Evolutionary conservation across 495 filamentous ascomycete genomes (phyloP).

Genomic region (Trichoderma reesei): DNA sequence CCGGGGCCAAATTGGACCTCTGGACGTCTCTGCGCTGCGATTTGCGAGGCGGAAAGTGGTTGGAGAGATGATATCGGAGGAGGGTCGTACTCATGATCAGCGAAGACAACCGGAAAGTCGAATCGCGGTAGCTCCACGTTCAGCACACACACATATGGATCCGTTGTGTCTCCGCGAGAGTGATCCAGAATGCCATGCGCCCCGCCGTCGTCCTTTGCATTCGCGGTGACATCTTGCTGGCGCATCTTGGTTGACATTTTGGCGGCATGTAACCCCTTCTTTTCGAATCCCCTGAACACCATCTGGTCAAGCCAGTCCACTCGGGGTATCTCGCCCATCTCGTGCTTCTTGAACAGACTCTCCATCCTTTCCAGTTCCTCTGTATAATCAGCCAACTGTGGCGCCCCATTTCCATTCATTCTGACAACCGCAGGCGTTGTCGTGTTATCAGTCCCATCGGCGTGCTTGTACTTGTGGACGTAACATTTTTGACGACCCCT

Average conservation of each 20-base stretch:
- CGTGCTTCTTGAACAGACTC: constrained; percentile 89
- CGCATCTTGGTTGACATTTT: constrained; percentile 26
- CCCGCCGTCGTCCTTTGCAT: constrained; percentile 18
- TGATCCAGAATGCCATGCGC: constrained; percentile 24
- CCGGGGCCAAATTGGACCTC: constrained; percentile 77
- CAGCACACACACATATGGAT: constrained; percentile 51
- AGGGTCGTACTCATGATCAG: constrained; percentile 82
- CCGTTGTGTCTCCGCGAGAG: constrained; percentile 37
- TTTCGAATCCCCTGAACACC: constrained; percentile 79
- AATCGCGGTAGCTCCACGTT: constrained; percentile 90
- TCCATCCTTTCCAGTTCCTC: constrained; percentile 76
- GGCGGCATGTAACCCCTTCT: constrained; percentile 51
- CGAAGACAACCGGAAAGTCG: constrained; percentile 92
- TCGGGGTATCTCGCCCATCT: constrained; percentile 88
- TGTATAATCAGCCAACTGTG: constrained; percentile 45
- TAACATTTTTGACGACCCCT: constrained; percentile 90
- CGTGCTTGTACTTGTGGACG: constrained; percentile 69
- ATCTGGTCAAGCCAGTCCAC: constrained; percentile 93
- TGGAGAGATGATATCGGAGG: constrained; percentile 66
- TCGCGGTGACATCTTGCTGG: constrained; percentile 24
- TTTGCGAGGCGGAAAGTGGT: constrained; percentile 43
- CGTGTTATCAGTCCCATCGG: constrained; percentile 75
- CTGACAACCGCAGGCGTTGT: constrained; percentile 62
- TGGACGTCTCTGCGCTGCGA: constrained; percentile 64
- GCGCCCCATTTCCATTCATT: constrained; percentile 18